These are phyloP conservation scores for Calonectria pauciramosa DNA, from an alignment of 2,329 filamentous ascomycete genomes.

Conservation along the genomic window DNA sequence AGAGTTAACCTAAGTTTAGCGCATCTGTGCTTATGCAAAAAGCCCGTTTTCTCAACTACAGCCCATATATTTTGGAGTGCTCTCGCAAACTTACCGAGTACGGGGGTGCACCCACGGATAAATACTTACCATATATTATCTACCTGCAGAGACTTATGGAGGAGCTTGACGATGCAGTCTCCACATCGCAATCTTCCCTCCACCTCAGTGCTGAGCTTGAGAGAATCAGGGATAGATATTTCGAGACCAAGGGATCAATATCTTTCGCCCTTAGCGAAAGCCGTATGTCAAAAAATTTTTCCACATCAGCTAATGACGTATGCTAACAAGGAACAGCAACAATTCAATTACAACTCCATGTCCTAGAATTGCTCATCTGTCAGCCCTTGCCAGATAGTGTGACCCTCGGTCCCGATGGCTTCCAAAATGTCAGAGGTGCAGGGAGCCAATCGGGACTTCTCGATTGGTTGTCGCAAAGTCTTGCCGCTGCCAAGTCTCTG, in stretches of 20 bases:
- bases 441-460: conserved; percentile 37
- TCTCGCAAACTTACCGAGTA: conserved; percentile 36
- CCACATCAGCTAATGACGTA: not conserved
- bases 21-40: conserved; percentile 49
- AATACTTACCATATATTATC: conserved; percentile 47
- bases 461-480: conserved; percentile 48
- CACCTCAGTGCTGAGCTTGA: conserved; percentile 36
- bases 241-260: conserved; percentile 41
- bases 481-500: conserved; percentile 48
- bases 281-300: conserved; percentile 36
- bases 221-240: conserved; percentile 36
- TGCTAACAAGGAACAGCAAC: conserved; percentile 34
- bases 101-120: conserved; percentile 39
- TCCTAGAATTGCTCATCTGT: conserved; percentile 48
- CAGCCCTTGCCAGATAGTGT: conserved; percentile 45
- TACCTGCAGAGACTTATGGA: conserved; percentile 49
- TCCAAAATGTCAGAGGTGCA: conserved; percentile 36
- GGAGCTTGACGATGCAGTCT: conserved; percentile 46
- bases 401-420: conserved; percentile 44
- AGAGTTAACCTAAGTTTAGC: conserved; percentile 24
- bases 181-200: conserved; percentile 2
- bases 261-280: conserved; percentile 48
- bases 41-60: conserved; percentile 45
- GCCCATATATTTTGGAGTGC: conserved; percentile 45
- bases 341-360: conserved; percentile 45